Conservation (phyloP, 352 stramenopile genomes). For the Phytopythium mirpurense region DNA sequence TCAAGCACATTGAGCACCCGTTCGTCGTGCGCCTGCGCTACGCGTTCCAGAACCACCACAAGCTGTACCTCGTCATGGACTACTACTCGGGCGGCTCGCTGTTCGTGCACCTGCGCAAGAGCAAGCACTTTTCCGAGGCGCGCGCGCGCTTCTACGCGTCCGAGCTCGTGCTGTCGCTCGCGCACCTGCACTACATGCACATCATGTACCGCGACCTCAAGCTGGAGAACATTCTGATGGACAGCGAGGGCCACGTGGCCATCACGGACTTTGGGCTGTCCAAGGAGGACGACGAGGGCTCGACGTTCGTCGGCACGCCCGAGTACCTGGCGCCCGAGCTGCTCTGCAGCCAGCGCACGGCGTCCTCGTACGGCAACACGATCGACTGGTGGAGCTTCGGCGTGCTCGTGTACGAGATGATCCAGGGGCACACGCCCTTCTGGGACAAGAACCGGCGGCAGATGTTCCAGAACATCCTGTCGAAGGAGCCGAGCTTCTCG, state of each 20-base stretch:
- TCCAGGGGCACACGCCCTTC: slow-evolving; percentile 77
- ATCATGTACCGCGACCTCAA: slow-evolving; percentile 90
- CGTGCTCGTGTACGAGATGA: slow-evolving; percentile 87
- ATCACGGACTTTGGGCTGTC: slow-evolving; percentile 88
- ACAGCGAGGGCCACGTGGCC: slow-evolving; percentile 73
- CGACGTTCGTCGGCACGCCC: slow-evolving; percentile 78
- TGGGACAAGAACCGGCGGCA: slow-evolving; percentile 78
- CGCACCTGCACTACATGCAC: slow-evolving; percentile 82
- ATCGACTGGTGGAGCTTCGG: slow-evolving; percentile 88
- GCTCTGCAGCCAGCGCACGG: slow-evolving; percentile 64
- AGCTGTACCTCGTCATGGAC: slow-evolving; percentile 88
- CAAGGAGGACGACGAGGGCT: slow-evolving; percentile 82
- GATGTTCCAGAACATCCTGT: slow-evolving; percentile 87
- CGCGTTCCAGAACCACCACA: slow-evolving; percentile 87
- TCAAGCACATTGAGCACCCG: slow-evolving; percentile 85
- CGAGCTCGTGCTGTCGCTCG: slow-evolving; percentile 74
- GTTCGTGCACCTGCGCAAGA: slow-evolving; percentile 81
- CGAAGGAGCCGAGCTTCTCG: slow-evolving; percentile 59
- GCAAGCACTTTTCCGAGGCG: slow-evolving; percentile 58
- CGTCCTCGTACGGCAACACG: slow-evolving; percentile 78
- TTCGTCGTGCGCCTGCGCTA: slow-evolving; percentile 87
- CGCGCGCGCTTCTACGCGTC: slow-evolving; percentile 84
- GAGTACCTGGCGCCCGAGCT: slow-evolving; percentile 85
- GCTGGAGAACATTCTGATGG: slow-evolving; percentile 89
- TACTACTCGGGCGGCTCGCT: slow-evolving; percentile 86